Evolutionary conservation across 208 protist genomes (phyloP), one percentile per base, ranked within the genome.

Genomic region (Acanthamoeba healyi): DNA sequence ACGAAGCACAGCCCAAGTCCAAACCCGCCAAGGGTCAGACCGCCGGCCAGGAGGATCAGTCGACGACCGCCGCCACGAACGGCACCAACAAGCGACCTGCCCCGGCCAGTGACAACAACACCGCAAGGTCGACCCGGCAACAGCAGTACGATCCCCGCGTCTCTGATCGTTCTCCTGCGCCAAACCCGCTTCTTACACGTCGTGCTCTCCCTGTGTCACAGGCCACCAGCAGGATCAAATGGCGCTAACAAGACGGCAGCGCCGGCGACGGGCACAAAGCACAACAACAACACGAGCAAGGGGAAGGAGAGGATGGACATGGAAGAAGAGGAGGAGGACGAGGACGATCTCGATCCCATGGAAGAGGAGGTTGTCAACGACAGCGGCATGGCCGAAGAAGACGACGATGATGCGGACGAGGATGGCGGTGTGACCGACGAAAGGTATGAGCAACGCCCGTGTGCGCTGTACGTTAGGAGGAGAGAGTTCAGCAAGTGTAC

Each of bases 1-100:
- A 87, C 32, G 79, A 87, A n/a, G 67, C 67, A 2, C 67, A 77
- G 67, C 67, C 67, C 67, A 77, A 44, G 67, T 2, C 36, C 36
- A 77, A 77, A 36, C 67, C 4, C 1, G 49, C 49, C 49, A 4
- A 72, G 63, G 63, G 74, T 36, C 42, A 84, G 26, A 17, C 74
- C 74, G 32, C 74, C 5, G n/a, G 74, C n/a, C 4, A 51, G 19
- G 74, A 84, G 32, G 32, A 51, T 9, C 40, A 44, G 19, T 32
- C 9, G 24, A 34, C 58, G 12, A 87, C 79, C 14, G 26, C 40
- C 1, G 79, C 79, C n/a, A 61, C 24, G n/a, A n/a, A n/a, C 22
- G 36, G 10, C 29, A 7, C 36, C 67, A 77, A 77, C 38, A 38
- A 77, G 38, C 67, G n/a, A 32, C 58, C 58, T n/a, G 58, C 58